Evolutionary conservation across 2,329 filamentous ascomycete genomes (phyloP).

Genomic region (Tolypocladium pustulatum): DNA sequence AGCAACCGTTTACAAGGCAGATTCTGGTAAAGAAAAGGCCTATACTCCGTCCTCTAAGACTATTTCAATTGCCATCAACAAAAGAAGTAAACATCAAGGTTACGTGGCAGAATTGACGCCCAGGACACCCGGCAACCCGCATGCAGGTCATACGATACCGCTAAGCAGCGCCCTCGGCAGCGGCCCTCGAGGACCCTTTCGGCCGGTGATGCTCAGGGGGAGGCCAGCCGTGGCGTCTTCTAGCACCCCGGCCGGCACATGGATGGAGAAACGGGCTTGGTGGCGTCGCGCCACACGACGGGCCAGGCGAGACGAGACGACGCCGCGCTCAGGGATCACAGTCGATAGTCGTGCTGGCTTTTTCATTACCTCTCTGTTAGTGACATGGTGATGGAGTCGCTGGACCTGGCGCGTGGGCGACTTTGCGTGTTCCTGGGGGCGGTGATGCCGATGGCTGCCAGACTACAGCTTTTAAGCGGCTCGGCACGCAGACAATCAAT

Average conservation of each 20-base stretch:
- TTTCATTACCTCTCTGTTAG: neutral
- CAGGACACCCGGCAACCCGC: too few relatives aligned
- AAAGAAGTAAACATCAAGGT: too few relatives aligned
- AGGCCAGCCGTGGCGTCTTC: neutral
- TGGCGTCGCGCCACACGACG: neutral
- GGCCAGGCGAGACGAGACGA: neutral
- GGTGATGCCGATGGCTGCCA: neutral
- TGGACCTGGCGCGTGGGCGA: neutral
- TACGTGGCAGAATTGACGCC: too few relatives aligned
- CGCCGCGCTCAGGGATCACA: neutral
- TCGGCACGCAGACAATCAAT: neutral
- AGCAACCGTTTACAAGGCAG: too few relatives aligned
- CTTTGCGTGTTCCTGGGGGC: neutral
- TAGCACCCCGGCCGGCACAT: neutral
- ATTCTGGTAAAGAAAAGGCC: too few relatives aligned
- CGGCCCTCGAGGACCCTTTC: neutral
- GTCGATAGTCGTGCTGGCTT: neutral
- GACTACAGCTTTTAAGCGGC: neutral
- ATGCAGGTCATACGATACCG: too few relatives aligned
- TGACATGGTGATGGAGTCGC: neutral
- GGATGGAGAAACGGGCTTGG: neutral
- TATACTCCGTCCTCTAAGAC: too few relatives aligned
- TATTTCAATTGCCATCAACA: too few relatives aligned
- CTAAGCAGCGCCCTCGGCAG: too few relatives aligned
- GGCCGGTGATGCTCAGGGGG: neutral